phyloP scores from a whole-genome alignment of 2,329 filamentous ascomycete genomes.

The Xylaria multiplex region DNA sequence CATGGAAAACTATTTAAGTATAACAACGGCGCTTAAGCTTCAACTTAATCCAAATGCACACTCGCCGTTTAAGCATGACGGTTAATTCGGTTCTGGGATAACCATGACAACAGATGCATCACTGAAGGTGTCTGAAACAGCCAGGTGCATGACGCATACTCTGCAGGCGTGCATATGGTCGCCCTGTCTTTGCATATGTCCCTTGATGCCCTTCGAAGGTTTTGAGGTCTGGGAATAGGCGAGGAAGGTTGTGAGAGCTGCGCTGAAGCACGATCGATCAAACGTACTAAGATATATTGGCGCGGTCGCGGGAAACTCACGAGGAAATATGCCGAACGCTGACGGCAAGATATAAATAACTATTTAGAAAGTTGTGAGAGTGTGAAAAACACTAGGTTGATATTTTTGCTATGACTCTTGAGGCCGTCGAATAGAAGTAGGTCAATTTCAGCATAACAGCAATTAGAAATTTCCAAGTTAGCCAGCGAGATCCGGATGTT shows the following conservation, averaged over 20 bases:
- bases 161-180: too few relatives aligned
- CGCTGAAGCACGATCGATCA: neutral
- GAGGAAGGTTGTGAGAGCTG: neutral
- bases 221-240: neutral
- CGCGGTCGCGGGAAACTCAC: neutral
- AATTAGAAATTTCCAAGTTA: neutral
- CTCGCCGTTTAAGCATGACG: neutral
- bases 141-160: too few relatives aligned
- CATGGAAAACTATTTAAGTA: too few relatives aligned
- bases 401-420: neutral
- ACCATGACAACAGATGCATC: too few relatives aligned
- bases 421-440: neutral
- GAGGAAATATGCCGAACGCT: neutral
- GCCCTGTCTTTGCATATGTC: too few relatives aligned
- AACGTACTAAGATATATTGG: neutral
- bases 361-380: neutral
- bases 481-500: neutral
- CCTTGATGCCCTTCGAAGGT: too few relatives aligned
- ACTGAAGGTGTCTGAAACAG: too few relatives aligned
- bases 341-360: neutral
- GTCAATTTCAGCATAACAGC: neutral
- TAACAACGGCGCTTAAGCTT: constrained; percentile 3
- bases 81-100: neutral
- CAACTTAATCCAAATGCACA: neutral
- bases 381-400: neutral